Evolutionary conservation across 805 yeast genomes (phyloP).

Genomic region (Starmerella apicola): DNA sequence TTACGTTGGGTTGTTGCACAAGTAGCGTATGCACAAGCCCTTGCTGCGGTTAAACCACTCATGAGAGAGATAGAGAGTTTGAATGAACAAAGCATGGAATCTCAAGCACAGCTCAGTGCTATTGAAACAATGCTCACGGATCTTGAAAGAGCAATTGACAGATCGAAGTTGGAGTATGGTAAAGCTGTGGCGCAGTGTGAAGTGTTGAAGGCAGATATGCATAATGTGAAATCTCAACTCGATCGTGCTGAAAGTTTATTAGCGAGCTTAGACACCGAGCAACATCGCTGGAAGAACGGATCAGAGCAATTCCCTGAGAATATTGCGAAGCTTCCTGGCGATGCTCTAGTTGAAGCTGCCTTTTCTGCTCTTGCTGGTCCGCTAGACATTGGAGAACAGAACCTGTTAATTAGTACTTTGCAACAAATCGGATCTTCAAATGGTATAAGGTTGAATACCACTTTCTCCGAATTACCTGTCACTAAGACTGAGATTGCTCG

Average conservation of each 20-base stretch:
- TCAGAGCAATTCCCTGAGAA: slow-evolving; percentile 39
- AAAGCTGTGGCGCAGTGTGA: slow-evolving; percentile 68
- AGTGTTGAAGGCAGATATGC: slow-evolving; percentile 58
- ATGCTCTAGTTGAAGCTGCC: slow-evolving; percentile 52
- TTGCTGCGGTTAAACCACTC: slow-evolving; percentile 64
- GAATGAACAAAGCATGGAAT: slow-evolving; percentile 42
- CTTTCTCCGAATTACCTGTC: slow-evolving; percentile 38
- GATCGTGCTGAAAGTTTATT: slow-evolving; percentile 49
- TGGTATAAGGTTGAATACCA: slow-evolving; percentile 14
- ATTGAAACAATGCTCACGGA: slow-evolving; percentile 73
- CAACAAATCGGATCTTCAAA: slow-evolving; percentile 31
- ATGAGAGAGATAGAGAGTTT: slow-evolving; percentile 48
- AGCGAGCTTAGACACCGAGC: slow-evolving; percentile 52
- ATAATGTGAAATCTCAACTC: slow-evolving; percentile 45
- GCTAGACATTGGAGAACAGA: slow-evolving; percentile 39
- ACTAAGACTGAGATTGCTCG: slow-evolving; percentile 52
- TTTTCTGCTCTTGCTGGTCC: slow-evolving; percentile 49
- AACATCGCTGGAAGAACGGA: slow-evolving; percentile 59
- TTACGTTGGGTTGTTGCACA: slow-evolving; percentile 85
- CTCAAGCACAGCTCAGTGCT: slow-evolving; percentile 43
- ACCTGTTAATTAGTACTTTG: slow-evolving; percentile 21
- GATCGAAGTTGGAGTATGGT: slow-evolving; percentile 57
- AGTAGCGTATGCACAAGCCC: slow-evolving; percentile 56
- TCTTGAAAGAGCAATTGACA: slow-evolving; percentile 53
- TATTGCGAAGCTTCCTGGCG: slow-evolving; percentile 45